These are phyloP conservation scores for Pythium phragmitis DNA, from an alignment of 352 stramenopile genomes.

Conservation along the genomic window DNA sequence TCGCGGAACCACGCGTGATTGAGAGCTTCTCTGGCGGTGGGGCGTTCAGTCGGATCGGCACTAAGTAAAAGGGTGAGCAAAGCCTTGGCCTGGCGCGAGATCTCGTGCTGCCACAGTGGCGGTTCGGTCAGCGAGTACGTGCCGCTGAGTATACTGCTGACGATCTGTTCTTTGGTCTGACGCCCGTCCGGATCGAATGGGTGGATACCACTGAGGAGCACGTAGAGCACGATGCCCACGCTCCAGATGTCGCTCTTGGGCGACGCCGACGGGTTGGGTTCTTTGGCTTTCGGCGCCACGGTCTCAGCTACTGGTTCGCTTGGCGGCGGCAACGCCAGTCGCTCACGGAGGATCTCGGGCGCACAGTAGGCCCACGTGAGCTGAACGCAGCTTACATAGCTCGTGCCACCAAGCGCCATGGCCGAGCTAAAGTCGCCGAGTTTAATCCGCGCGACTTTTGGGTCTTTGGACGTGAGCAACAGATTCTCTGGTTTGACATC, in stretches of 20 bases:
- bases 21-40: conserved; percentile 38
- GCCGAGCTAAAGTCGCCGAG: conserved; percentile 84
- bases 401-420: conserved; percentile 43
- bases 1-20: conserved; percentile 50
- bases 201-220: conserved; percentile 77
- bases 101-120: conserved; percentile 35
- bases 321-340: conserved; percentile 8
- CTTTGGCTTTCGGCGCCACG: conserved; percentile 11
- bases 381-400: conserved; percentile 44
- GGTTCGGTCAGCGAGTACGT: conserved; percentile 41
- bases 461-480: conserved; percentile 68
- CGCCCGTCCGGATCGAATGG: conserved; percentile 75
- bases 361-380: conserved; percentile 67
- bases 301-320: conserved; percentile 17
- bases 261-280: conserved; percentile 34
- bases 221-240: conserved; percentile 87
- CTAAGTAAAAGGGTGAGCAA: conserved; percentile 43
- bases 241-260: conserved; percentile 84
- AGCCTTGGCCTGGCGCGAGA: conserved; percentile 53
- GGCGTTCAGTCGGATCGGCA: conserved; percentile 30
- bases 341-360: conserved; percentile 54
- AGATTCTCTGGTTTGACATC: conserved; percentile 88
- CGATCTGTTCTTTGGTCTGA: conserved; percentile 72
- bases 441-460: conserved; percentile 71
- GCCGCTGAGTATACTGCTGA: conserved; percentile 50